Evolutionary conservation across 495 filamentous ascomycete genomes (phyloP).

Genomic region (Chaetomium cochliodes): DNA sequence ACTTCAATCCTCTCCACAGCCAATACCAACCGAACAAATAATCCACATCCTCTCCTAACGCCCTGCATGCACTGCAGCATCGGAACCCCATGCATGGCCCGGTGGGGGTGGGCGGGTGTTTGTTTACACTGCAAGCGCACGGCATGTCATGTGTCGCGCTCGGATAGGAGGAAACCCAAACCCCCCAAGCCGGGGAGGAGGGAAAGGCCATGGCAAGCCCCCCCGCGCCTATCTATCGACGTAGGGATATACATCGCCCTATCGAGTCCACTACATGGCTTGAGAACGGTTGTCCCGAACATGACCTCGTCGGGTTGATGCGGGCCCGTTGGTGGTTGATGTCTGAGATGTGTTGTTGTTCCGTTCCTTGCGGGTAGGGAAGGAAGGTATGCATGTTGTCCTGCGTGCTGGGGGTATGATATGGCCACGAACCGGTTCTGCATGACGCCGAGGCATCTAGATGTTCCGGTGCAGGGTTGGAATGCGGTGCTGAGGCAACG

Average conservation of each 20-base stretch:
- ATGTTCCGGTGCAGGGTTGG: not conserved
- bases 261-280: not conserved
- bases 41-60: not conserved
- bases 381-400: not conserved
- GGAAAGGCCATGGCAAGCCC: no score
- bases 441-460: no score
- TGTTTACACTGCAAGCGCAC: slow-evolving; percentile 6
- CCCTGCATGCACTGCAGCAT: not conserved
- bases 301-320: not conserved
- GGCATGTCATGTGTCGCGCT: not conserved
- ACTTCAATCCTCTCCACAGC: not conserved
- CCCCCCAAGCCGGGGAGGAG: no score
- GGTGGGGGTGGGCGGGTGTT: not conserved
- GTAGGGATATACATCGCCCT: not conserved
- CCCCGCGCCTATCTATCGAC: no score
- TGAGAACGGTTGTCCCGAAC: not conserved
- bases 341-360: slow-evolving; percentile 12
- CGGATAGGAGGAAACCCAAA: slow-evolving; percentile 4
- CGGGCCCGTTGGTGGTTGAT: not conserved
- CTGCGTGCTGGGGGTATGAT: not conserved
- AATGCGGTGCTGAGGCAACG: not conserved
- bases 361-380: not conserved
- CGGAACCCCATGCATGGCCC: not conserved
- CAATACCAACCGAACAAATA: not conserved
- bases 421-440: not conserved